phyloP scores from a whole-genome alignment of 2,329 filamentous ascomycete species.

The Raffaelea arxii region DNA sequence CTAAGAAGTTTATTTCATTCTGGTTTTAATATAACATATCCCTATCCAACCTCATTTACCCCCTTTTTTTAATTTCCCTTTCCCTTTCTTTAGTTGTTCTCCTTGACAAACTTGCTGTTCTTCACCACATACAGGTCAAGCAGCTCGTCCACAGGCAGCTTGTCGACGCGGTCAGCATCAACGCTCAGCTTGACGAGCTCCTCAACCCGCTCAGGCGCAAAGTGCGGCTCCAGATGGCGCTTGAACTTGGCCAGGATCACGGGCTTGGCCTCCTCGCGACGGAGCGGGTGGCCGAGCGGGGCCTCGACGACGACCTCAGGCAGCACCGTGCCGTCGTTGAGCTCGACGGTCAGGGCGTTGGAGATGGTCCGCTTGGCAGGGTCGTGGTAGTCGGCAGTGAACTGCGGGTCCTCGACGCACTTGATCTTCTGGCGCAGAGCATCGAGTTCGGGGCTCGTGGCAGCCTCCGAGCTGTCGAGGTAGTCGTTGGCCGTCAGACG shows the following conservation, averaged over 20 bases:
- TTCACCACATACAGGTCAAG: slow-evolving; percentile 69
- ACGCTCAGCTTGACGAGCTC: slow-evolving; percentile 73
- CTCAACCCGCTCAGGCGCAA: slow-evolving; percentile 64
- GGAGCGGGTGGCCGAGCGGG: slow-evolving; percentile 81
- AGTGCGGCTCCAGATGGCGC: slow-evolving; percentile 82
- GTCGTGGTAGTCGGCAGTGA: slow-evolving; percentile 93
- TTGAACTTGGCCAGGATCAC: slow-evolving; percentile 94
- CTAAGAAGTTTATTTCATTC: background rate
- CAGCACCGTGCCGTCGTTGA: slow-evolving; percentile 87
- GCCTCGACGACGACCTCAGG: slow-evolving; percentile 90
- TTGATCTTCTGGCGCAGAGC: slow-evolving; percentile 86
- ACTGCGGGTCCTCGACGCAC: slow-evolving; percentile 93
- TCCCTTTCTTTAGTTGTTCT: slow-evolving; percentile 9
- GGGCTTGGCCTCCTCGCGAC: slow-evolving; percentile 94
- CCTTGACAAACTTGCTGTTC: slow-evolving; percentile 46
- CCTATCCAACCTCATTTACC: background rate
- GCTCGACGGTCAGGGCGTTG: slow-evolving; percentile 88
- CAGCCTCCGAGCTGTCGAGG: slow-evolving; percentile 83
- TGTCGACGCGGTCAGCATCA: slow-evolving; percentile 65
- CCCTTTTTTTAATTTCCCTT: background rate
- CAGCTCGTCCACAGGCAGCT: slow-evolving; percentile 81
- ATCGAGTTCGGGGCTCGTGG: slow-evolving; percentile 81
- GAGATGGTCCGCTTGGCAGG: slow-evolving; percentile 89
- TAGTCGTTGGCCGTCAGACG: slow-evolving; percentile 92
- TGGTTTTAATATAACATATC: background rate